Base-by-base conservation (phyloP, 129 eudicot species). In the Erigeron canadensis region DNA sequence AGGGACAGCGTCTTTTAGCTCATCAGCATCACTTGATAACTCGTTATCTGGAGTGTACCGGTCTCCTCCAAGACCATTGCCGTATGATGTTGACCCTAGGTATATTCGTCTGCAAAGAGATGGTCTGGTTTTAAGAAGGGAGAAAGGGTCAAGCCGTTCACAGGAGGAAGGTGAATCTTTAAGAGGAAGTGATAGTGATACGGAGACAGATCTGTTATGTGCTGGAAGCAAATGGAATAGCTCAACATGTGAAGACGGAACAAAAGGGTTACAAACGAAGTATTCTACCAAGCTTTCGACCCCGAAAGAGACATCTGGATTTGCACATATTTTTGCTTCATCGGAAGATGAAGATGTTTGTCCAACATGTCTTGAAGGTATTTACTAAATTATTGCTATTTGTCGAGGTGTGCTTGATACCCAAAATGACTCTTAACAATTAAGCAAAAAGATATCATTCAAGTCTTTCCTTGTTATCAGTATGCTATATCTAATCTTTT, bases 321-420 rank as follows among this genome's bases (percentile, higher is more conserved):
- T 75, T 85, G 86, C 94, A 44, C 86, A 87, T 84, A 86, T 84
- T 47, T 83, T 86, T 81, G 69, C 96, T 72, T 83, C 90, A 38
- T 77, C 91, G 13, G 84, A 86, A 75, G 88, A 94, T 45, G 99
- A 95, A 75, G 99, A 95, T 60, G 91, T 95, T 54, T 95, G 97
- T 82, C 99, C 99, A 48, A 95, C 99, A 0, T 95, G 99, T 78
- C 99, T 95, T 75, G 99, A 95, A 82, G 99, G 99, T 90, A 80
- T n/a, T 71, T 6, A 10, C 8, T 18, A 19, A 8, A 48, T 5
- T 65, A 41, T 18, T 43, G 61, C 61, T 28, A 28, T 28, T 28
- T 28, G 34, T 28, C 1, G 34, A 28, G 34, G 3, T 3, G 34
- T 28, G 2, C 34, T 28, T 28, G 2, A 28, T 28, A 3, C 34